Conservation (phyloP, 805 yeast genomes). For the Cyberlindnera sargentensis region DNA sequence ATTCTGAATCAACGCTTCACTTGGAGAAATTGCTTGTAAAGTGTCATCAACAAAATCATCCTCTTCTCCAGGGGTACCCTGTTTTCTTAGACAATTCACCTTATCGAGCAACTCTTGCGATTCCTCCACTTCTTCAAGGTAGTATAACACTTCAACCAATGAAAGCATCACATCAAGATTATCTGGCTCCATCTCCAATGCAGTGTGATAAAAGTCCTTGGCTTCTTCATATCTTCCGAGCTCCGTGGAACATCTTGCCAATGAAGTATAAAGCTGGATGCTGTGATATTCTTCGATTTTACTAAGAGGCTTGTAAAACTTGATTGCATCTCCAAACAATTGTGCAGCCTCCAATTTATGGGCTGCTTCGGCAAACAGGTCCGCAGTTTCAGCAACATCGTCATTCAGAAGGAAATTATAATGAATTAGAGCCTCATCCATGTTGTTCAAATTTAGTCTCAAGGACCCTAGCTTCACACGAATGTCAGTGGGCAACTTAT, state of each 20-base stretch:
- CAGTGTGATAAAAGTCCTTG: conserved; percentile 45
- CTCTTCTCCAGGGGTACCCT: conserved; percentile 18
- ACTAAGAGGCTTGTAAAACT: conserved; percentile 52
- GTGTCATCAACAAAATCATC: conserved; percentile 1
- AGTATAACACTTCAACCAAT: conserved; percentile 75
- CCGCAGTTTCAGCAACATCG: conserved; percentile 56
- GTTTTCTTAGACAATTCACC: conserved; percentile 32
- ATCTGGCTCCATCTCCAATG: conserved; percentile 49
- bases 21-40: background rate
- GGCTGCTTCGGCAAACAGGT: conserved; percentile 74
- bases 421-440: conserved; percentile 68
- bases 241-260: conserved; percentile 76
- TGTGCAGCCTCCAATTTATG: conserved; percentile 62
- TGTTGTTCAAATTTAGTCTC: conserved; percentile 56
- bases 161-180: conserved; percentile 70
- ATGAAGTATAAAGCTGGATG: conserved; percentile 39
- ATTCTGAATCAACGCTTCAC: conserved; percentile 21
- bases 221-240: conserved; percentile 65
- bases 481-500: conserved; percentile 76
- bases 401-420: conserved; percentile 52
- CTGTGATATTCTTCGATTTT: conserved; percentile 45
- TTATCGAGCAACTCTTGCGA: conserved; percentile 49
- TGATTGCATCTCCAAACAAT: conserved; percentile 67
- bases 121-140: conserved; percentile 51
- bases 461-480: conserved; percentile 73